These are phyloP conservation scores for Panus rudis DNA, from an alignment of 768 basidiomycete species.

Conservation along the genomic window DNA sequence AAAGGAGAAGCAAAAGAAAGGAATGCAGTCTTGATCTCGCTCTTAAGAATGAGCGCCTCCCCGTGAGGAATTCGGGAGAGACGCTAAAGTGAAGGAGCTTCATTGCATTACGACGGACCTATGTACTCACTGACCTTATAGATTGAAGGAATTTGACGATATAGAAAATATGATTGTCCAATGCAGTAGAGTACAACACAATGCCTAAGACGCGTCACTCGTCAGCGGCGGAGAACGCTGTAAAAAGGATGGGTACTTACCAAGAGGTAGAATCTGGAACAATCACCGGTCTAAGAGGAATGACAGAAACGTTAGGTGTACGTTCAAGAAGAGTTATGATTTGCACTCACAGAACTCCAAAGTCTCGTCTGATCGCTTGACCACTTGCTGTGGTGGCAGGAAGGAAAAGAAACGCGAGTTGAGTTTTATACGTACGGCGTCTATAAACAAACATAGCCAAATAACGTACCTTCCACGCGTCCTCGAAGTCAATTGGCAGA, in stretches of 20 bases:
- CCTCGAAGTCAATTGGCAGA: slow-evolving; percentile 94
- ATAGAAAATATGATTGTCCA: slow-evolving; percentile 24
- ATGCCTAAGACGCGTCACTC: slow-evolving; percentile 14
- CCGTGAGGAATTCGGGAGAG: slow-evolving; percentile 53
- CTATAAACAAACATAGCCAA: slow-evolving; percentile 42
- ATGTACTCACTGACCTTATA: no score
- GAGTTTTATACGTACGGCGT: slow-evolving; percentile 23
- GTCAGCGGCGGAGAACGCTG: slow-evolving; percentile 8
- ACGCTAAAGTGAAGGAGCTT: slow-evolving; percentile 85
- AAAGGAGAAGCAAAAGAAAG: slow-evolving; percentile 35
- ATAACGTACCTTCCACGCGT: slow-evolving; percentile 95
- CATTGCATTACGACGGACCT: no score
- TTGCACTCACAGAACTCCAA: slow-evolving; percentile 80
- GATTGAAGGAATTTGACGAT: slow-evolving; percentile 2
- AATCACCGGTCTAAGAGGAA: slow-evolving; percentile 34
- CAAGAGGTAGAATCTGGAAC: slow-evolving; percentile 11
- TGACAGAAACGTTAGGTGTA: neutral
- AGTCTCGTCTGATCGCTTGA: slow-evolving; percentile 94
- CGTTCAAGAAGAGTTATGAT: neutral
- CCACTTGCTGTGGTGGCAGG: slow-evolving; percentile 65
- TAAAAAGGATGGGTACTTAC: slow-evolving; percentile 32
- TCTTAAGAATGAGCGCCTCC: slow-evolving; percentile 80
- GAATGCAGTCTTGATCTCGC: slow-evolving; percentile 45
- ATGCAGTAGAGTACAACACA: slow-evolving; percentile 32
- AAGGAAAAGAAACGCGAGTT: slow-evolving; percentile 25